phyloP scores from a whole-genome alignment of 768 basidiomycete species.

The Fomitopsis serialis region DNA sequence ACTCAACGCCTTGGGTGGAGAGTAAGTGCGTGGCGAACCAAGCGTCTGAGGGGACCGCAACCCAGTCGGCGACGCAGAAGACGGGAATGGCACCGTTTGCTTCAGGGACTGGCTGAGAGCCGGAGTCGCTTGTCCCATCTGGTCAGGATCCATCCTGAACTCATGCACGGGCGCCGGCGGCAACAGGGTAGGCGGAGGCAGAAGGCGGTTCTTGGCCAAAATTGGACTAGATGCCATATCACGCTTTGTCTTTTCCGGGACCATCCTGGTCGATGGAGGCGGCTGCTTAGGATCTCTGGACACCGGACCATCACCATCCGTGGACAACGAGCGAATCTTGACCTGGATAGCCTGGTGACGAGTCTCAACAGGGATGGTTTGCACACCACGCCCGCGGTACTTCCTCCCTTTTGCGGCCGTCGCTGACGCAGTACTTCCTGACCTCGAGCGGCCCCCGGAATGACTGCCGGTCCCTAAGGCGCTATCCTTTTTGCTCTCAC shows the following conservation, averaged over 20 bases:
- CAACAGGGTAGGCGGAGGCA: slow-evolving; percentile 11
- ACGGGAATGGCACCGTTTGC: slow-evolving; percentile 21
- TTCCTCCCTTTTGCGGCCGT: slow-evolving; percentile 40
- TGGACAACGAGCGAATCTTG: slow-evolving; percentile 15
- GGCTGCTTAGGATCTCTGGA: slow-evolving; percentile 7
- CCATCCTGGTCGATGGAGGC: neutral
- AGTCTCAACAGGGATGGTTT: slow-evolving; percentile 55
- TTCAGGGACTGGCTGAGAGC: slow-evolving; percentile 9
- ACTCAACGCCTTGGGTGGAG: slow-evolving; percentile 13
- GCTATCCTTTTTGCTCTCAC: slow-evolving; percentile 18
- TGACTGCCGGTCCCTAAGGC: slow-evolving; percentile 23
- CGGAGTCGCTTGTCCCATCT: slow-evolving; percentile 17
- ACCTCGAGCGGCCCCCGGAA: slow-evolving; percentile 13
- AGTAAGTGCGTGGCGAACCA: slow-evolving; percentile 23
- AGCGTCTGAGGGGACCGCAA: slow-evolving; percentile 19
- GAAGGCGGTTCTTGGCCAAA: neutral
- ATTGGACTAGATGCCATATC: slow-evolving; percentile 10
- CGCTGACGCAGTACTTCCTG: slow-evolving; percentile 29
- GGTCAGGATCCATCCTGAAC: slow-evolving; percentile 17
- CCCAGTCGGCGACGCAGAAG: slow-evolving; percentile 25
- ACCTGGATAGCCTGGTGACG: slow-evolving; percentile 59
- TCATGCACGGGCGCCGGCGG: slow-evolving; percentile 19
- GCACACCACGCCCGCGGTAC: slow-evolving; percentile 66
- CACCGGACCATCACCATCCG: slow-evolving; percentile 8
- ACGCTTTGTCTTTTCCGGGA: neutral